Base-by-base conservation (phyloP, 371 early-diverging fungal species). In the Apophysomyces variabilis region DNA sequence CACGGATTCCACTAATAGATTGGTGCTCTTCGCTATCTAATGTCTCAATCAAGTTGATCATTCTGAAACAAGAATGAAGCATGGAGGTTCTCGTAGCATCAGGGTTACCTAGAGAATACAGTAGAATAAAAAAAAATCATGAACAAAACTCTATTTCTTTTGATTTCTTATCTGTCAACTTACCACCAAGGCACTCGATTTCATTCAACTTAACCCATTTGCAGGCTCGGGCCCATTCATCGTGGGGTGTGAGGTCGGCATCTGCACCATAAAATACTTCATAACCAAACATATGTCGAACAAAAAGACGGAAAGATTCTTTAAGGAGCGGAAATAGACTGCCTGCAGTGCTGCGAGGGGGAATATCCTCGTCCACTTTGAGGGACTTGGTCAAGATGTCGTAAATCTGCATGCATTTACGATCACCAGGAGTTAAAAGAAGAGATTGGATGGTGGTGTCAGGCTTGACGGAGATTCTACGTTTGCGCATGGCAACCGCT, bases 121-220 rank as follows among this genome's bases (percentile, higher is more conserved):
- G 7, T 21, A 50, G 54, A 26, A 26, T 26, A 2, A 26, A 26
- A 26, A 26, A 26, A 26, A 3, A 3, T 3, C 1, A 26, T 26
- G 32, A 26, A 26, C 32, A 26, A 26, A 26, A 26, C 32, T 26
- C 32, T 3, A 26, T 26, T 26, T 26, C 13, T 14, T 61, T 16
- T 60, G 18, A 45, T 45, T n/a, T 45, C 18, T 47, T 50, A 26
- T 64, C 44, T 18, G 11, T 3, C 18, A 47, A 1, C 13, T 18
- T 66, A 50, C 73, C 76, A 36, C 83, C 83, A 9, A 77, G 60
- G 56, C 73, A 74, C 38, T 67, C 63, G 11, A 67, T 63, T 63
- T 82, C 82, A 68, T 75, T 77, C 36, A 82, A 58, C 43, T 78
- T 75, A 58, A 82, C 68, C 82, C 82, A 82, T 14, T 64, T 68